Percentiles rank a stretch among this genome's conserved stretches.
phyloP scores from a whole-genome alignment of 306 rosid species.

The Quercus parvula region DNA sequence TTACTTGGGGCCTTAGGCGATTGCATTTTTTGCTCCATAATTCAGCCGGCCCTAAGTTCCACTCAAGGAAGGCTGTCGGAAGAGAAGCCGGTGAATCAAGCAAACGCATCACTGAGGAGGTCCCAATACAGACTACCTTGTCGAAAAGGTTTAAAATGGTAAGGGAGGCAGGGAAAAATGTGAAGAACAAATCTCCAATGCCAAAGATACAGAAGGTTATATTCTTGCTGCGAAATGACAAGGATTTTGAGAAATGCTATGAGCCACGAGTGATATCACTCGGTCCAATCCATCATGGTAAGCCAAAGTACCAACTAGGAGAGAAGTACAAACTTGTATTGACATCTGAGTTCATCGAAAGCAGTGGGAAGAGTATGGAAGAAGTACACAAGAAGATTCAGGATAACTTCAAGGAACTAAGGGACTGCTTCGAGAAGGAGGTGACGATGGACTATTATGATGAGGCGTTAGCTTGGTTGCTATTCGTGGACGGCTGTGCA shows the following conservation, averaged over 20 bases:
- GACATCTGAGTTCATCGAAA: neutral
- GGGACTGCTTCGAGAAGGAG: neutral
- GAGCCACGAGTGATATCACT: slow-evolving; percentile 4
- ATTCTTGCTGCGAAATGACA: neutral
- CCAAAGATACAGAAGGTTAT: slow-evolving; percentile 20
- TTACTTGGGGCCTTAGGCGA: too few relatives aligned
- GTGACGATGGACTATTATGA: neutral
- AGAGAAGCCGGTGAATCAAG: neutral
- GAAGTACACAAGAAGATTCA: neutral
- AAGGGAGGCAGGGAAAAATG: neutral
- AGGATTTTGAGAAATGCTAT: neutral
- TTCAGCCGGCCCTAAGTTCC: too few relatives aligned
- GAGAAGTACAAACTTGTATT: slow-evolving; percentile 2
- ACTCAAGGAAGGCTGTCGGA: too few relatives aligned
- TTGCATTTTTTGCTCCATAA: too few relatives aligned
- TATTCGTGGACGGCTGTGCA: too few relatives aligned
- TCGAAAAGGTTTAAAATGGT: neutral
- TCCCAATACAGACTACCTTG: too few relatives aligned
- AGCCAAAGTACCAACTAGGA: neutral
- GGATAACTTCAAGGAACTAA: neutral
- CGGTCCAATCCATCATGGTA: too few relatives aligned
- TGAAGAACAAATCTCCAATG: too few relatives aligned
- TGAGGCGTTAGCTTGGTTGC: neutral
- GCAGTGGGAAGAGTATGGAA: neutral
- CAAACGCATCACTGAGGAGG: neutral